A percentile compares a stretch with the other conserved stretches of the same genome.
Evolutionary conservation across 495 filamentous ascomycete genomes (phyloP).

Genomic region (Xylaria grammica): DNA sequence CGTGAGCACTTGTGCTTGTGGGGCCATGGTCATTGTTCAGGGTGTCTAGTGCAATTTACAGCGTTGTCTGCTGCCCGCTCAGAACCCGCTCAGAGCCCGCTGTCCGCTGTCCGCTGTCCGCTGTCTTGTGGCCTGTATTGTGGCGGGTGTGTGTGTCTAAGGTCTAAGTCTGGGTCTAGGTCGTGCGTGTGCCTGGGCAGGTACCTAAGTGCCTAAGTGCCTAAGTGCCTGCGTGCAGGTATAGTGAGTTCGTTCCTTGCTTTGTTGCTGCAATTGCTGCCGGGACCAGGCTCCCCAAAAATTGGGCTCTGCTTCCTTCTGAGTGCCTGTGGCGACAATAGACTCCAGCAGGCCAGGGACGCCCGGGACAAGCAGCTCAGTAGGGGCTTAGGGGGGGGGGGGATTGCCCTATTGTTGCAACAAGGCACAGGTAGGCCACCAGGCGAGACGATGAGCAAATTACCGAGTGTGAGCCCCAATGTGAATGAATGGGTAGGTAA

Average conservation of each 20-base stretch:
- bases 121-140: no score
- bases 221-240: no score
- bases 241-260: not conserved
- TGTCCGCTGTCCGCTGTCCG: no score
- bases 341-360: slow-evolving; percentile 1
- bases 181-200: no score
- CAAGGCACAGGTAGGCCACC: not conserved
- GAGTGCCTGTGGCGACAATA: not conserved
- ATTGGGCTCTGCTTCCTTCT: not conserved
- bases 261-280: not conserved
- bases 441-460: not conserved
- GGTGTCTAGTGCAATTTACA: no score
- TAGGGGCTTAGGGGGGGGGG: not conserved
- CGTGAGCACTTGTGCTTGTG: slow-evolving; percentile 9
- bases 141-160: no score
- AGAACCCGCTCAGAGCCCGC: no score
- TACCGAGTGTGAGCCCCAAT: not conserved
- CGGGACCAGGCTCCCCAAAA: not conserved
- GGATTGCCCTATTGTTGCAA: not conserved
- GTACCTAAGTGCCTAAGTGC: no score
- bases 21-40: not conserved
- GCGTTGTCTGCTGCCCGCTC: no score
- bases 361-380: no score
- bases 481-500: not conserved
- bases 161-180: no score